Conservation (phyloP, 192 early-diverging fungal species). For the Entomortierella chlamydospora region DNA sequence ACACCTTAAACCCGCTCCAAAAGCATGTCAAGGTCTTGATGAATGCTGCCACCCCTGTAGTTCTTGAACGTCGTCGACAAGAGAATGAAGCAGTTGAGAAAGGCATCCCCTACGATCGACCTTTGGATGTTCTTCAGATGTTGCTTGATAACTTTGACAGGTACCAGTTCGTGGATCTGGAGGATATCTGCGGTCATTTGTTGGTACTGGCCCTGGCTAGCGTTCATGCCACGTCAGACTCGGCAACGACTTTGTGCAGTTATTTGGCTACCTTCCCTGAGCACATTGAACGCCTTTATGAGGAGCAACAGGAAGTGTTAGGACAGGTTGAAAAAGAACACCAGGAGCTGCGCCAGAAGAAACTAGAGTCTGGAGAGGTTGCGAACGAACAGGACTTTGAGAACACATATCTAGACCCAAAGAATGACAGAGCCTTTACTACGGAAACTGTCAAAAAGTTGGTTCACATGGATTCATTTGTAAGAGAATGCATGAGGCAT, state of each 20-base stretch:
- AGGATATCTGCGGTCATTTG: conserved; percentile 49
- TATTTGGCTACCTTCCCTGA: conserved; percentile 41
- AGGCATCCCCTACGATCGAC: conserved; percentile 9
- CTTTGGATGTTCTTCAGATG: conserved; percentile 50
- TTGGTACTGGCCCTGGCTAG: conserved; percentile 52
- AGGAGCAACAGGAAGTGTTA: conserved; percentile 53
- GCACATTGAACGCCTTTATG: conserved; percentile 29
- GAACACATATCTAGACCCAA: conserved; percentile 16
- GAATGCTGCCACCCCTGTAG: conserved; percentile 22
- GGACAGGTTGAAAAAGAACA: conserved; percentile 18
- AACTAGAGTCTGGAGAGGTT: conserved; percentile 10
- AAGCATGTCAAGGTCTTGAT: conserved; percentile 18
- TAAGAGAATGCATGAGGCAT: conserved; percentile 52
- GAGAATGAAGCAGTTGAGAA: conserved; percentile 23
- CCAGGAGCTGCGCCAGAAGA: conserved; percentile 14
- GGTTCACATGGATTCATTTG: conserved; percentile 56
- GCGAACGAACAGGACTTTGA: background rate
- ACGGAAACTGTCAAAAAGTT: conserved; percentile 45
- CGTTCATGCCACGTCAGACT: conserved; percentile 53
- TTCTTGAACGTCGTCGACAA: conserved; percentile 31
- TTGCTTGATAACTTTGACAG: conserved; percentile 52
- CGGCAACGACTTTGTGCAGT: conserved; percentile 34
- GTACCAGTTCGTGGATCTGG: conserved; percentile 36
- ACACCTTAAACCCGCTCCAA: conserved; percentile 12
- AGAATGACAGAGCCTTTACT: conserved; percentile 22